These are phyloP conservation scores for Apostasia shenzhenica DNA, from an alignment of 106 monocot genomes.

Conservation along the genomic window DNA sequence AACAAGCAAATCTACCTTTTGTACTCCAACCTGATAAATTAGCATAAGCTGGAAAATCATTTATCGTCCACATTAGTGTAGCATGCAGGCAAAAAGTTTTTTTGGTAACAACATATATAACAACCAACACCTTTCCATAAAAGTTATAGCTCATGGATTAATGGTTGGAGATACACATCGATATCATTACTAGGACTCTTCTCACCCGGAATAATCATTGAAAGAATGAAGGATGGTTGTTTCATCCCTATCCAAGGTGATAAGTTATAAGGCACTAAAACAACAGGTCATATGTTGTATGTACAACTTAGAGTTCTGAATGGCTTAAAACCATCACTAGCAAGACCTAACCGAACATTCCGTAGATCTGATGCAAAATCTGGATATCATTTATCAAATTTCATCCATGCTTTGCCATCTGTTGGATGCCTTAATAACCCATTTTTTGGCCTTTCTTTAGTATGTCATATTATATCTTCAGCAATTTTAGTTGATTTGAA, in stretches of 20 bases:
- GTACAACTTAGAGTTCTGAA: not conserved
- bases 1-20: too few relatives aligned
- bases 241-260: not conserved
- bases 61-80: not conserved
- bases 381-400: not conserved
- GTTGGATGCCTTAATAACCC: too few relatives aligned
- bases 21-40: too few relatives aligned
- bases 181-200: not conserved
- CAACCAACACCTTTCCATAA: not conserved
- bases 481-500: not conserved
- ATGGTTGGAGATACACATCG: not conserved
- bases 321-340: constrained; percentile 3
- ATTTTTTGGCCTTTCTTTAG: not conserved
- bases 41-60: not conserved
- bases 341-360: not conserved
- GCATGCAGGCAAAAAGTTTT: not conserved
- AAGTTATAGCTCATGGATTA: not conserved
- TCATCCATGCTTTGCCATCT: not conserved
- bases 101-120: not conserved
- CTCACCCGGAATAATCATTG: not conserved
- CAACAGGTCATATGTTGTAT: not conserved
- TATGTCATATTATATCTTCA: not conserved
- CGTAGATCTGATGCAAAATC: not conserved
- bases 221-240: not conserved
- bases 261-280: not conserved